Evolutionary conservation across 768 basidiomycete species (phyloP), one percentile per base, ranked within the genome.

Genomic region (Favolaschia claudopus): DNA sequence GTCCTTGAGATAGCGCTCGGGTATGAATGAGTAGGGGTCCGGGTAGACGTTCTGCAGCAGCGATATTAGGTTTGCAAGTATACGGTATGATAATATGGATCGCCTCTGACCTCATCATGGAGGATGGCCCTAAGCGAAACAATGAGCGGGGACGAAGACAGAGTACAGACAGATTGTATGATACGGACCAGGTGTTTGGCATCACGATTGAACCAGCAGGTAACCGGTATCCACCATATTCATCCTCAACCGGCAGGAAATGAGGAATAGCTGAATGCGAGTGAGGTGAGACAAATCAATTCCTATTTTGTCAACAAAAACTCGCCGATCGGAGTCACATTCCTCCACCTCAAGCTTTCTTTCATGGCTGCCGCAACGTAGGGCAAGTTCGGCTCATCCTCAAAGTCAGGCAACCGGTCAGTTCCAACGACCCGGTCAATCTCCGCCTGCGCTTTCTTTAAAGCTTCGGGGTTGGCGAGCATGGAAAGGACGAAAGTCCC

Each of bases 401-500:
- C 68, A 29, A 75, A 64, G 8, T 63, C 67, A 2, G 79, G 79
- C 29, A 82, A 66, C 7, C 78, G 70, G 19, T 67, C 70, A 4
- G 52, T 45, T 1, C 73, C 74, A 25, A 77, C 62, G 10, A 77
- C 72, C 5, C 58, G 25, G 39, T 80, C 79, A 13, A 82, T 67
- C 57, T 81, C 78, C 0, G 62, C 70, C 56, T 79, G 78, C 6
- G 74, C 76, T n/a, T 68, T 69, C 38, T 65, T 64, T 51, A 76
- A 76, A 9, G 76, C 66, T 4, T 75, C 72, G 1, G 77, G 79
- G 48, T 76, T 63, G 10, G 75, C 65, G 8, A 71, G 64, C 76
- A 80, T 77, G 13, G 76, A 72, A 13, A 77, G 67, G 44, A 78
- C 63, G 50, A 80, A 77, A 13, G 70, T 71, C 13, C 65, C 65